Percentiles rank a stretch among this genome's conserved stretches.
Conservation (phyloP, 2,329 filamentous ascomycete species). For the Parastagonospora avenae region DNA sequence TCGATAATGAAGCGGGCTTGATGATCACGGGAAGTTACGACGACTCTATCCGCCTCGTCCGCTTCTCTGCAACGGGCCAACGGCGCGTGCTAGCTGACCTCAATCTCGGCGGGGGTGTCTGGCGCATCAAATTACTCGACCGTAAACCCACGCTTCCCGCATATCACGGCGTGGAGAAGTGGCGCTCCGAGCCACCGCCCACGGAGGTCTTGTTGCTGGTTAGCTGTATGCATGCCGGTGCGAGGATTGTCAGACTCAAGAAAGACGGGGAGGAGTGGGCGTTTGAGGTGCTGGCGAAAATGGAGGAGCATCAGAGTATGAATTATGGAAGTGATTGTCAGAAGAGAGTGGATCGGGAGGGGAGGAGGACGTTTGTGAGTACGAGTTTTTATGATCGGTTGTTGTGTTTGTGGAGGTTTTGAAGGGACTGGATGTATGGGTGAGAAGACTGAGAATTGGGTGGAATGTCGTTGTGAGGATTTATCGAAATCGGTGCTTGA, state of each 20-base stretch:
- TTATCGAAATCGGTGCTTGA: too few species aligned
- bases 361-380: conserved; percentile 60
- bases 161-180: conserved; percentile 17
- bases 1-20: conserved; percentile 52
- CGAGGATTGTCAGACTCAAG: conserved; percentile 63
- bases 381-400: conserved; percentile 79
- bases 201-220: conserved; percentile 58
- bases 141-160: conserved; percentile 15
- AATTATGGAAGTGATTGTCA: conserved; percentile 85
- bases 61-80: conserved; percentile 46
- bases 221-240: conserved; percentile 93
- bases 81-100: conserved; percentile 65
- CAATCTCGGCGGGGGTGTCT: conserved; percentile 80
- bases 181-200: conserved; percentile 19
- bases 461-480: too few species aligned
- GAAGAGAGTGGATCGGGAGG: conserved; percentile 39
- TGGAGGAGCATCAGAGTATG: conserved; percentile 91
- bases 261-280: conserved; percentile 54
- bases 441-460: too few species aligned
- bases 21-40: conserved; percentile 92
- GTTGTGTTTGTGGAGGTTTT: conserved; percentile 67
- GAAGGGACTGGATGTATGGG: too few species aligned
- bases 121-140: conserved; percentile 73
- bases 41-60: conserved; percentile 74
- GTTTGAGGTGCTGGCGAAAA: conserved; percentile 70